These are phyloP conservation scores for Fraxinus cuspidata DNA, from an alignment of 257 asterid species.

Conservation along the genomic window DNA sequence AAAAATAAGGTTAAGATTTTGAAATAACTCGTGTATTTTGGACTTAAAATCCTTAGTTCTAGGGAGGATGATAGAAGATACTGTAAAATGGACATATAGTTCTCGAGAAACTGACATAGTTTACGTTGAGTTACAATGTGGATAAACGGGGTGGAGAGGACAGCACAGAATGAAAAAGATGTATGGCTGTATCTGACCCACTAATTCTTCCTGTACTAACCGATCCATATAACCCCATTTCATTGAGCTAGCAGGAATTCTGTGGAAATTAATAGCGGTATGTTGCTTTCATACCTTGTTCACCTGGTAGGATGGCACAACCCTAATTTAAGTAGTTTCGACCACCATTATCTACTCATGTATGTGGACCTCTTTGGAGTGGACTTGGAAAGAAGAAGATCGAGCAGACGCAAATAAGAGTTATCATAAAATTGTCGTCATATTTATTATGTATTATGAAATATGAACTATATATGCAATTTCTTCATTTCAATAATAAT, in stretches of 20 bases:
- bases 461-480: constrained; percentile 14
- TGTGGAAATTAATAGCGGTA: background rate
- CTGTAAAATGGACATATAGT: background rate
- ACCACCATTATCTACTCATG: background rate
- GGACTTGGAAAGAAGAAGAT: background rate
- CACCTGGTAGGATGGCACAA: background rate
- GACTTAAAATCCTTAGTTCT: background rate
- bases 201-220: background rate
- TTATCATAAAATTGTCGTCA: background rate
- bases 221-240: background rate
- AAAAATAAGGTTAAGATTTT: background rate
- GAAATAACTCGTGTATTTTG: too few species aligned
- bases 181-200: background rate
- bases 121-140: background rate
- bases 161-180: background rate
- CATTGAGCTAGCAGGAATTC: background rate
- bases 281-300: background rate
- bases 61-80: background rate
- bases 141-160: background rate
- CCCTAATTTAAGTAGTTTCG: background rate
- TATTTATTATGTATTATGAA: background rate
- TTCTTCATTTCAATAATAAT: constrained; percentile 12
- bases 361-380: background rate
- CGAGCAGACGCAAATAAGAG: background rate
- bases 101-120: background rate